Evolutionary conservation across 2,329 filamentous ascomycete species (phyloP).

Genomic region (Talaromyces sp.): DNA sequence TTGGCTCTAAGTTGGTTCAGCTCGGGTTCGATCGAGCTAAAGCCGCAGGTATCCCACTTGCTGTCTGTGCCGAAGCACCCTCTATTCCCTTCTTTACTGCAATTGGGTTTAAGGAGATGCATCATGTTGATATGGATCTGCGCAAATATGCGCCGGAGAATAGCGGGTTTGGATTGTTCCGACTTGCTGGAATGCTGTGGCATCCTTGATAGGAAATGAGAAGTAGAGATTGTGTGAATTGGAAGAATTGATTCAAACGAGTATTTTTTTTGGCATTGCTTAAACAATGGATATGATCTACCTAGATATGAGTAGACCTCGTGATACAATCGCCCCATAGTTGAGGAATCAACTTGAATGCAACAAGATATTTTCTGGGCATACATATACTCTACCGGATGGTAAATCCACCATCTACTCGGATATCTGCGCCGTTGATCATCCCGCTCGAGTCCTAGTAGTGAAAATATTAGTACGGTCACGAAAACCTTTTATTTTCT

Average conservation of each 20-base stretch:
- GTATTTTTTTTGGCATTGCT: no score
- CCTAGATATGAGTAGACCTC: not conserved
- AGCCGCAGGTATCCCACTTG: conserved; percentile 3
- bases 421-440: conserved; percentile 46
- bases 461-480: not conserved
- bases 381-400: conserved; percentile 29
- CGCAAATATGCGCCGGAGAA: conserved; percentile 15
- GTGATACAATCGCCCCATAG: not conserved
- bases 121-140: conserved; percentile 21
- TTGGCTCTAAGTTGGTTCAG: conserved; percentile 12
- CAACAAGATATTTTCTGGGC: no score
- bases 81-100: conserved; percentile 16
- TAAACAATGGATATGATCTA: no score
- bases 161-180: conserved; percentile 21
- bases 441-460: conserved; percentile 43
- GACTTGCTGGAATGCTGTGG: conserved; percentile 19
- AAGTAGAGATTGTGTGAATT: no score
- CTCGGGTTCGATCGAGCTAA: conserved; percentile 6
- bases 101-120: conserved; percentile 16
- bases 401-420: conserved; percentile 45
- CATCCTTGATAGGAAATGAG: not conserved
- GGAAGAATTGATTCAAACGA: not conserved
- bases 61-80: conserved; percentile 14
- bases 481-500: not conserved
- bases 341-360: no score